Evolutionary conservation across 2,329 filamentous ascomycete species (phyloP), one percentile per base, ranked within the genome.

Genomic region (Aspergillus sclerotialis): DNA sequence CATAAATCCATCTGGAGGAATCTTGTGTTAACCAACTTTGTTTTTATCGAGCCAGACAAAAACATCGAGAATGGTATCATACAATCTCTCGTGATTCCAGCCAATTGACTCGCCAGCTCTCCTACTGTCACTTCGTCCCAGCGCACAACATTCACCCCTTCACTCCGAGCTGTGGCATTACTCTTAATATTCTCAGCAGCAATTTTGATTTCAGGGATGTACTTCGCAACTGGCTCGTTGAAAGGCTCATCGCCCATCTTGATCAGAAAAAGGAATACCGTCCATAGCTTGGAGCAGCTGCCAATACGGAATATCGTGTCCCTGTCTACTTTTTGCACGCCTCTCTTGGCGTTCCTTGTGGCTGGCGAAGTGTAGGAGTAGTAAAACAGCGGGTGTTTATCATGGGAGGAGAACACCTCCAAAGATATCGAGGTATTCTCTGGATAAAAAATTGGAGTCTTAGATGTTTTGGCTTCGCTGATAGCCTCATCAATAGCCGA

Each of bases 281-380:
- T 66, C 42, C 61, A 63, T 12, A 67, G 36, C 38, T 69, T 70
- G 2, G 63, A 66, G 17, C 64, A 34, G 30, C 65, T 69, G 1
- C 58, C 64, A 11, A 68, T 50, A 7, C 67, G 60, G 41, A 66
- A 69, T 2, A 69, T 55, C 0, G 60, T 67, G 36, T 70, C 49
- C 6, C 54, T 53, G 19, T 63, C 54, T 3, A 70, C 52, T 2
- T 46, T 46, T 7, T 41, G 53, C 6, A 60, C 55, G 1, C 63
- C 61, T 7, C 51, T 46, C 4, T 53, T 47, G 11, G 45, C 39
- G 15, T 32, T 42, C 18, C 34, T 44, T 10, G 59, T 43, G 6
- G 42, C 44, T 7, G 54, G 52, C n/a, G 57, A 55, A 5, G 58
- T 60, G 34, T 62, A 56, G 14, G 57, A 56, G 15, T 60, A 56